These are phyloP conservation scores for Drechslera avenae DNA, from an alignment of 2,329 filamentous ascomycete species.

Conservation along the genomic window DNA sequence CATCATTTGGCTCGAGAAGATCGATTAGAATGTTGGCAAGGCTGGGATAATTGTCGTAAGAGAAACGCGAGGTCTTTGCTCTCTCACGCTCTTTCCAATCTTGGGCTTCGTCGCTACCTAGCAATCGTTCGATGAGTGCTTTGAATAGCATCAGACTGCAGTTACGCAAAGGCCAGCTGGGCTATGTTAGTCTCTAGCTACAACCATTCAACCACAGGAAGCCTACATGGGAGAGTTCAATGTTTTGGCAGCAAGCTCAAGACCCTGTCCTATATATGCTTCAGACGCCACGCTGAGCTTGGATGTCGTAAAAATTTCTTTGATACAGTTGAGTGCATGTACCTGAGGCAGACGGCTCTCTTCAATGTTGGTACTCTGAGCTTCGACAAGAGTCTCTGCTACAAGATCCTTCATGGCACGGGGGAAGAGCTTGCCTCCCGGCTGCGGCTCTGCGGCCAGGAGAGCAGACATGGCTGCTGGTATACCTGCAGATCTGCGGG, in stretches of 20 bases:
- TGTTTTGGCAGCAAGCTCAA: conserved; percentile 79
- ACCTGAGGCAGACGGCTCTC: conserved; percentile 79
- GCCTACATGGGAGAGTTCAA: conserved; percentile 77
- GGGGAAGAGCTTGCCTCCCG: conserved; percentile 62
- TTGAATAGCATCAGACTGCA: conserved; percentile 88
- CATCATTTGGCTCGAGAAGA: conserved; percentile 56
- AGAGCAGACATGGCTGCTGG: conserved; percentile 85
- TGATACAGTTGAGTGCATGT: conserved; percentile 91
- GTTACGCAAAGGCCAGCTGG: conserved; percentile 90
- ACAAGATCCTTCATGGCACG: conserved; percentile 68
- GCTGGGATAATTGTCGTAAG: conserved; percentile 71
- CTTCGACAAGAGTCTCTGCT: conserved; percentile 61
- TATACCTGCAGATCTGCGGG: conserved; percentile 87
- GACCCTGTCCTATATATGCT: conserved; percentile 70
- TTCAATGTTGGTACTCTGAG: conserved; percentile 59
- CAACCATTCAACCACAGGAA: no score
- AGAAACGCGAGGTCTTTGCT: conserved; percentile 60
- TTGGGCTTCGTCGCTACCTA: conserved; percentile 70
- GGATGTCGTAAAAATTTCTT: conserved; percentile 87
- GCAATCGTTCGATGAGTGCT: conserved; percentile 78
- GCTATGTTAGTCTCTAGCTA: conserved; percentile 6
- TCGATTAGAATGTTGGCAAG: conserved; percentile 67
- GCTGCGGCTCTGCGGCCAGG: conserved; percentile 69
- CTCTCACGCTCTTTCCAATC: conserved; percentile 61
- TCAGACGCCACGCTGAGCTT: conserved; percentile 75